These are phyloP conservation scores for Pleoardoris graminearum DNA, from an alignment of 2,329 filamentous ascomycete species.

Conservation along the genomic window DNA sequence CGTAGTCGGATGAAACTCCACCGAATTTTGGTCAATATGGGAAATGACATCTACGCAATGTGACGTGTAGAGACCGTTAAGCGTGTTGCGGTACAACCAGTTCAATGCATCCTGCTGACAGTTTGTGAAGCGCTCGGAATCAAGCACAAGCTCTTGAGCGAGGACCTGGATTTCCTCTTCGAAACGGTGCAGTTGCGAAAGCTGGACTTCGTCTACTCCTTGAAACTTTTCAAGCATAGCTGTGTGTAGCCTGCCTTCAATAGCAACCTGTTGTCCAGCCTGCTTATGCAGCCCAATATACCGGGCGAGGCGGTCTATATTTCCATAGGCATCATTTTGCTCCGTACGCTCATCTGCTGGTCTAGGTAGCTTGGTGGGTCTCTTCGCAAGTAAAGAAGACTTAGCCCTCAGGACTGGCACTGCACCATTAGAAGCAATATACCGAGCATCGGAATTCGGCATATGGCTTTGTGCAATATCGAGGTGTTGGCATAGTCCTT, in stretches of 20 bases:
- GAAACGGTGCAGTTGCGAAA: constrained; percentile 48
- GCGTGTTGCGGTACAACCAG: constrained; percentile 27
- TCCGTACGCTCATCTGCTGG: constrained; percentile 8
- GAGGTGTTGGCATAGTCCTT: constrained; percentile 43
- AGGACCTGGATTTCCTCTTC: constrained; percentile 46
- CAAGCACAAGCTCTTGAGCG: constrained; percentile 40
- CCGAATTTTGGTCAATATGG: not conserved
- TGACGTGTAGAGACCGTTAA: constrained; percentile 26
- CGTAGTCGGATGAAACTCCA: constrained; percentile 17
- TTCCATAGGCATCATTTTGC: constrained; percentile 1
- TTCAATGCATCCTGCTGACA: constrained; percentile 36
- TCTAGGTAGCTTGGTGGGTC: constrained; percentile 36
- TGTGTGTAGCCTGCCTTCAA: constrained; percentile 36
- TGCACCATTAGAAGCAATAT: constrained; percentile 15
- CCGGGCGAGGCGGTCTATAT: constrained; percentile 26
- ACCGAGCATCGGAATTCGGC: not conserved
- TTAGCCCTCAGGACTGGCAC: constrained; percentile 28
- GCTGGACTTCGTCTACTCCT: constrained; percentile 40
- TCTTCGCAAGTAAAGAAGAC: constrained; percentile 39
- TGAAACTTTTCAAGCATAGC: constrained; percentile 34
- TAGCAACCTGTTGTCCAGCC: constrained; percentile 25
- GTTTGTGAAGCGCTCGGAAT: constrained; percentile 38
- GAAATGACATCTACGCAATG: constrained; percentile 23
- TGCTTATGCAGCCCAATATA: constrained; percentile 30
- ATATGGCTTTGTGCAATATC: constrained; percentile 30